phyloP scores from a whole-genome alignment of 441 rosid species.

The Gossypium schwendimanii region DNA sequence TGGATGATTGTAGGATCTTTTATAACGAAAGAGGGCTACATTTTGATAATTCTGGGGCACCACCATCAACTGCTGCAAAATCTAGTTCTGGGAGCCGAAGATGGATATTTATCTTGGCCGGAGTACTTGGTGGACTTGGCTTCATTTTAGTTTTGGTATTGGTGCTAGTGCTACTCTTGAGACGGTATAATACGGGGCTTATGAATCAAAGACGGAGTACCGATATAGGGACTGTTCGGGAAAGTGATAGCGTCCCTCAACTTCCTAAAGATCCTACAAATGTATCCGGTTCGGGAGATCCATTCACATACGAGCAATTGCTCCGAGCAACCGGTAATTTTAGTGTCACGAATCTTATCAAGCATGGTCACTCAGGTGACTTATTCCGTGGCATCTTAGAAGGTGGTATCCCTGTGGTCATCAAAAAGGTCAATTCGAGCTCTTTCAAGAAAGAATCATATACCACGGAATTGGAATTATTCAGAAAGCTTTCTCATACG shows the following conservation, averaged over 20 bases:
- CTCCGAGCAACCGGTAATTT: constrained; percentile 37
- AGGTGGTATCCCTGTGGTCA: constrained; percentile 33
- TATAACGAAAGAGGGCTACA: constrained; percentile 33
- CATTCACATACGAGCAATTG: constrained; percentile 43
- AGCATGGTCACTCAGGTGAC: constrained; percentile 62
- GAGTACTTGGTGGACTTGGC: constrained; percentile 48
- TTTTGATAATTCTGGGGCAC: constrained; percentile 35
- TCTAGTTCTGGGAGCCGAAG: constrained; percentile 22
- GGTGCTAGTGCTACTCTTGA: constrained; percentile 32
- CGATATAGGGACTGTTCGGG: constrained; percentile 45
- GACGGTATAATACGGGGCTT: constrained; percentile 29
- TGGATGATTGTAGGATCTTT: constrained; percentile 41
- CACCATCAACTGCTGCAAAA: constrained; percentile 17
- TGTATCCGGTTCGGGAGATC: constrained; percentile 32
- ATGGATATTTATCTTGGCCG: constrained; percentile 37
- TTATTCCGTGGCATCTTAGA: constrained; percentile 45
- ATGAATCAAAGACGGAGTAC: constrained; percentile 31
- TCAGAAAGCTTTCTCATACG: constrained; percentile 41
- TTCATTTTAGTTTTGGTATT: constrained; percentile 36
- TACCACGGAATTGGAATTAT: constrained; percentile 14
- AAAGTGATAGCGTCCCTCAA: constrained; percentile 31
- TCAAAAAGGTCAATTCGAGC: constrained; percentile 44
- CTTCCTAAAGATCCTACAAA: constrained; percentile 28
- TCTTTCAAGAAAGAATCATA: constrained; percentile 34
- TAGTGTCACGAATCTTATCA: constrained; percentile 38